A percentile compares a stretch with the other conserved stretches of the same genome.
Conservation (phyloP, 2,329 filamentous ascomycete species). For the Pseudocercospora pini-densiflorae region DNA sequence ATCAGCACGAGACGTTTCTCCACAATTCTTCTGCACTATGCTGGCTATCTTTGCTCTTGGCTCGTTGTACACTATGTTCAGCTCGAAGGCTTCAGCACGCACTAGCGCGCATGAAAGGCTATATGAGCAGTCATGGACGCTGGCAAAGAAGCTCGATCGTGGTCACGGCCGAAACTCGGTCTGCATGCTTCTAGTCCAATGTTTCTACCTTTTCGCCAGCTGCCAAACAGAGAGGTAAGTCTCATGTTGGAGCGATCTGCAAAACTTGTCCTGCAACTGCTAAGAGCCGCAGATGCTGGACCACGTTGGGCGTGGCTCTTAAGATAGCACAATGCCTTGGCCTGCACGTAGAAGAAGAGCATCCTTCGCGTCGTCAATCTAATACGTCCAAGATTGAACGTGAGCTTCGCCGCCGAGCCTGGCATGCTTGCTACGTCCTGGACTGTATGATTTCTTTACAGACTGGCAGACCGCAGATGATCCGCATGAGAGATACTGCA, state of each 20-base stretch:
- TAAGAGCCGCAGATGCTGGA: constrained; percentile 9
- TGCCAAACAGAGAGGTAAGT: constrained; percentile 21
- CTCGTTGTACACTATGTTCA: constrained; percentile 12
- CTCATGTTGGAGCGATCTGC: neutral
- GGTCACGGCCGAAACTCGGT: constrained; percentile 8
- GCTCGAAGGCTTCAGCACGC: neutral
- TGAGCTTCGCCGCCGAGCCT: constrained; percentile 11
- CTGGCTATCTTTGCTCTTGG: constrained; percentile 16
- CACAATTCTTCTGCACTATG: constrained; percentile 6
- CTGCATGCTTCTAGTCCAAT: constrained; percentile 12
- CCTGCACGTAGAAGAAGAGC: constrained; percentile 9
- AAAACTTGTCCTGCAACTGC: neutral
- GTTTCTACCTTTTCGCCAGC: constrained; percentile 16
- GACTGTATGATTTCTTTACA: constrained; percentile 14
- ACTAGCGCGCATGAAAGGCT: constrained; percentile 11
- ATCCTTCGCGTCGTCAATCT: neutral
- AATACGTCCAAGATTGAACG: constrained; percentile 8
- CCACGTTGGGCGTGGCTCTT: constrained; percentile 11
- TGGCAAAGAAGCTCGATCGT: constrained; percentile 10
- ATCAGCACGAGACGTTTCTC: constrained; percentile 12
- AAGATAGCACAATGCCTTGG: constrained; percentile 14
- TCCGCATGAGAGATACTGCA: constrained; percentile 7
- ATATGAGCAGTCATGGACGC: constrained; percentile 7
- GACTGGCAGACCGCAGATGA: constrained; percentile 8
- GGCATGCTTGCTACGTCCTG: constrained; percentile 15